Base-by-base conservation (phyloP, 1,139 yeast genomes). In the Pichia inconspicua region DNA sequence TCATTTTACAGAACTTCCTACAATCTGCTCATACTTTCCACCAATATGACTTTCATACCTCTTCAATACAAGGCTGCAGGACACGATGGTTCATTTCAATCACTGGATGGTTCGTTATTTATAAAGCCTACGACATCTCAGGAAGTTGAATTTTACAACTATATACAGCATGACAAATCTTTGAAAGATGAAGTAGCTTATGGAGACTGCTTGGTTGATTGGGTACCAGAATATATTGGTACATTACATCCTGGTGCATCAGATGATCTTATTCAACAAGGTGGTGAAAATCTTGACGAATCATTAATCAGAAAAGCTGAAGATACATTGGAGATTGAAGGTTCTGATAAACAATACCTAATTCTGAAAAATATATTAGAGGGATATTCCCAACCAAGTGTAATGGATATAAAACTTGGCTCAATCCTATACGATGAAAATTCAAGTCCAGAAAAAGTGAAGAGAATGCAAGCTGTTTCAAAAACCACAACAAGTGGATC, bases 391-490 rank as follows among this genome's bases (percentile, higher is more conserved):
- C 67, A 70, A 44, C 97, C 98, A 0, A 77, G 85, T 50, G 74
- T 92, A 3, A 60, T 90, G 53, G 98, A 92, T 61, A 77, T 90
- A 47, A 92, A 92, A 62, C 70, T 92, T 7, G 98, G 98, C 0
- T 66, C 79, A 5, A 61, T 73, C 14, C 66, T 92, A 35, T 80
- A 84, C 58, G 97, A 90, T 65, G 72, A 71, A 4, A 66, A 68
- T 5, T 78, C 87, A 0, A 47, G 72, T 1, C 65, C 59, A 0
- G 95, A 80, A 34, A 92, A 92, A 60, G 71, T 68, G 17, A 67
- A 67, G 42, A 43, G 97, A 40, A 67, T 92, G 58, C 69, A 68
- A 34, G 65, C 72, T 39, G 97, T 92, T 0, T 75, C 94, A 41
- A 62, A 66, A 1, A 54, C 70, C 0, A 90, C 97, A 2, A 92